Conservation (phyloP, 2,329 filamentous ascomycete genomes). For the Aureobasidium vineae region DNA sequence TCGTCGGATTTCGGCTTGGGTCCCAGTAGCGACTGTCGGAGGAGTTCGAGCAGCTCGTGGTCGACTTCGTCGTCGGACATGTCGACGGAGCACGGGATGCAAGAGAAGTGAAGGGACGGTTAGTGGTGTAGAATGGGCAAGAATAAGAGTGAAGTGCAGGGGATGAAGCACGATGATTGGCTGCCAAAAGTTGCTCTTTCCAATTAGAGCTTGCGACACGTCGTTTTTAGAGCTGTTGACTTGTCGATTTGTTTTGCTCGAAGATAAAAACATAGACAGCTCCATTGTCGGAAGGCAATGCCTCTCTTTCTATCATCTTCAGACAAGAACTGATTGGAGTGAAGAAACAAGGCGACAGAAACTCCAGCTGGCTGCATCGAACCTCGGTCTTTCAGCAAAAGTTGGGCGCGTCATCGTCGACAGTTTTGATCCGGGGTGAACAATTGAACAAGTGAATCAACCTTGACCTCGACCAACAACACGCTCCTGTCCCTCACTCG, state of each 20-base stretch:
- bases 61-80: constrained; percentile 95
- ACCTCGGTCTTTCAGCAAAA: neutral
- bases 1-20: constrained; percentile 31
- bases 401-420: constrained; percentile 14
- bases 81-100: neutral
- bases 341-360: neutral
- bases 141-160: constrained; percentile 19
- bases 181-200: constrained; percentile 14
- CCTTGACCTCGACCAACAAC: constrained; percentile 3
- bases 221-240: neutral
- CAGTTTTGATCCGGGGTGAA: constrained; percentile 8
- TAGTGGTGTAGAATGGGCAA: constrained; percentile 1
- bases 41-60: constrained; percentile 78
- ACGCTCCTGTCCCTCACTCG: constrained; percentile 12
- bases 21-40: constrained; percentile 75
- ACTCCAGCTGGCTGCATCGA: neutral
- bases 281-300: neutral
- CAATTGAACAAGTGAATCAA: constrained; percentile 3
- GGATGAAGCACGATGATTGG: constrained; percentile 4
- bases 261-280: neutral
- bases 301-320: neutral
- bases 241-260: neutral
- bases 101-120: neutral
- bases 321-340: neutral
- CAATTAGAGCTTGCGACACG: neutral